Base-by-base conservation (phyloP, 768 basidiomycete genomes). In the Galerina sulciceps region DNA sequence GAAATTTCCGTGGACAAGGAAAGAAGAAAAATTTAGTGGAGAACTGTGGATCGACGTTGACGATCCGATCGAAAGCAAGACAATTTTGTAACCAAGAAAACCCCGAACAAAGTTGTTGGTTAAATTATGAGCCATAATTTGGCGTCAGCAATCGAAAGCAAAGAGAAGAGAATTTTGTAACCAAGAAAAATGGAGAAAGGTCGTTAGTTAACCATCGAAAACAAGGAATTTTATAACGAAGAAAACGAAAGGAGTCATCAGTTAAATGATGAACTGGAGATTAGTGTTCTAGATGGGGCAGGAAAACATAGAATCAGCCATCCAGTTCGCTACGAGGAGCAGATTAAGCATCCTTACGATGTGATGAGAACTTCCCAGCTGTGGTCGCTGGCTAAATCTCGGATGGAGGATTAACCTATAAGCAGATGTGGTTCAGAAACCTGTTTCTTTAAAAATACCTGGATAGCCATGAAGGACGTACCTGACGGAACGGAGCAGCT, bases 311-410 rank as follows among this genome's bases (percentile, higher is more conserved):
- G 22, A 35, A 37, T 34, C 6, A 11, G 2, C 11, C 2, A 15
- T 23, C n/a, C 20, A 26, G 37, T 1, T 18, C 2, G 15, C 18
- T 10, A 42, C 17, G 10, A 23, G 15, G 15, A 31, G 35, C n/a
- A n/a, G n/a, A n/a, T n/a, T 6, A 31, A 45, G 48, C 18, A 15
- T 4, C 70, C 79, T 45, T 62, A 82, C 89, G 52, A 91, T 86
- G 13, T 75, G 82, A 65, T 91, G 89, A 8, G 90, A 89, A 60
- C 86, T 89, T 6, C 88, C 87, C 11, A 92, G 68, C 68, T 91
- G 90, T 3, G 88, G 87, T 60, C 82, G 88, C 78, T 92, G 89
- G 63, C 80, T 83, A 68, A 81, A 92, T 58, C 82, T 76, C 18
- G 83, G 81, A 49, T 80, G 74, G 22, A 91, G 69, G 58, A 90